phyloP scores from a whole-genome alignment of 331 rosid genomes.

The Stylosanthes scabra region DNA sequence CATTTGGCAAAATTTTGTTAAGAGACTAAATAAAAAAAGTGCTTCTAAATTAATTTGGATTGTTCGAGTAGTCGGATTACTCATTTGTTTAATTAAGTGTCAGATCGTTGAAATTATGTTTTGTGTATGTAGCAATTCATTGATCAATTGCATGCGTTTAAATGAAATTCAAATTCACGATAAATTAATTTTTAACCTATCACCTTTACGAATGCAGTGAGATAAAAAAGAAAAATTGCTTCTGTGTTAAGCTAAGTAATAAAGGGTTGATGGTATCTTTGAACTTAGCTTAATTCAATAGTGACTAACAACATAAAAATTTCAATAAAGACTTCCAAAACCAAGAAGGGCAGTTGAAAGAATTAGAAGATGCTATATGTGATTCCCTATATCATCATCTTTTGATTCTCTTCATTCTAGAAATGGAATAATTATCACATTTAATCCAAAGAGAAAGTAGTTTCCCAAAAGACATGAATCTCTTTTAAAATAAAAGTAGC shows the following conservation, averaged over 20 bases:
- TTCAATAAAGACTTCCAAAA: not conserved
- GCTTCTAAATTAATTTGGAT: no score
- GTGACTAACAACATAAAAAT: not conserved
- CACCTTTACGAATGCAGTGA: no score
- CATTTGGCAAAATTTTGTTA: slow-evolving; percentile 13
- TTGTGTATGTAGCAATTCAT: no score
- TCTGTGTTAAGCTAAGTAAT: slow-evolving; percentile 20
- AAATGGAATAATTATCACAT: slow-evolving; percentile 12
- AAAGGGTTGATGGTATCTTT: slow-evolving; percentile 9
- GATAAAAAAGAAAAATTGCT: slow-evolving; percentile 8
- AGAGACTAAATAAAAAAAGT: not conserved
- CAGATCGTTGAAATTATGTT: no score
- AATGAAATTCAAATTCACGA: no score
- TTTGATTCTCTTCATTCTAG: slow-evolving; percentile 1
- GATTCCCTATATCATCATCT: not conserved
- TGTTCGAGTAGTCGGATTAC: no score
- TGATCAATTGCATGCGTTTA: no score
- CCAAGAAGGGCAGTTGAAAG: not conserved
- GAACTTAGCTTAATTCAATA: slow-evolving; percentile 13
- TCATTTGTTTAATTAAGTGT: no score
- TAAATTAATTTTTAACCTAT: no score
- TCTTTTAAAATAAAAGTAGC: slow-evolving; percentile 5
- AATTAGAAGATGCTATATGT: no score
- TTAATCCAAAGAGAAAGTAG: not conserved
- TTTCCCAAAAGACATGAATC: slow-evolving; percentile 13